Conservation (phyloP, 495 filamentous ascomycete genomes). For the Xylaria acuta region DNA sequence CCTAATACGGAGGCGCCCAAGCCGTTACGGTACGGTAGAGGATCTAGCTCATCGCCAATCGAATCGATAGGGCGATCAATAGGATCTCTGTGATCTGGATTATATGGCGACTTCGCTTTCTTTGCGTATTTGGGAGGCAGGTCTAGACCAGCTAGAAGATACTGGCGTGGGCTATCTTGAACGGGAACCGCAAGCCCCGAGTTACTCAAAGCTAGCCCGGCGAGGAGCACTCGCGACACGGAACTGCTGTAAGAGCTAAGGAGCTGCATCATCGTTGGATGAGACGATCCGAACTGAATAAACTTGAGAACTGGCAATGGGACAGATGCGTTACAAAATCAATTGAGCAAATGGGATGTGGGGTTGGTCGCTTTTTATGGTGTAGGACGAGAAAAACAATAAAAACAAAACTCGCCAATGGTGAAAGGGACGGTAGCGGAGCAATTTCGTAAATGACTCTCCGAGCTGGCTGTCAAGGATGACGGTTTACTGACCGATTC, state of each 20-base stretch:
- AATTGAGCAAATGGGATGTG: neutral
- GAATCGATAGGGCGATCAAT: constrained; percentile 60
- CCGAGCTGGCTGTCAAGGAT: constrained; percentile 2
- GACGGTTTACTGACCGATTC: constrained; percentile 2
- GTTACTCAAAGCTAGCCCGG: constrained; percentile 40
- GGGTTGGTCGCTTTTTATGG: neutral
- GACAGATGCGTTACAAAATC: constrained; percentile 10
- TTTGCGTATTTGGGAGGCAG: constrained; percentile 50
- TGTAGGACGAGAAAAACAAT: neutral
- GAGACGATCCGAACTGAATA: neutral
- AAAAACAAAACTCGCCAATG: neutral
- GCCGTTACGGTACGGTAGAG: constrained; percentile 70
- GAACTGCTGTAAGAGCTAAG: constrained; percentile 26
- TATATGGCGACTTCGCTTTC: constrained; percentile 49
- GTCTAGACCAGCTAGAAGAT: constrained; percentile 53
- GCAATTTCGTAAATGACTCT: constrained; percentile 20
- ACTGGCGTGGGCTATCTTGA: constrained; percentile 58
- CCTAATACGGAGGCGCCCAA: constrained; percentile 67
- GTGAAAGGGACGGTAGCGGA: constrained; percentile 11
- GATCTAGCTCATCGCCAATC: constrained; percentile 62
- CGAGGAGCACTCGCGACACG: constrained; percentile 38
- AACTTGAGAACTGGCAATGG: constrained; percentile 1
- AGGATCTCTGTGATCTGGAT: constrained; percentile 50
- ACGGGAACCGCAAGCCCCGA: constrained; percentile 48
- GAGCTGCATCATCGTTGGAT: constrained; percentile 40